phyloP scores from a whole-genome alignment of 768 basidiomycete genomes.

The Termitomyces titanicus region DNA sequence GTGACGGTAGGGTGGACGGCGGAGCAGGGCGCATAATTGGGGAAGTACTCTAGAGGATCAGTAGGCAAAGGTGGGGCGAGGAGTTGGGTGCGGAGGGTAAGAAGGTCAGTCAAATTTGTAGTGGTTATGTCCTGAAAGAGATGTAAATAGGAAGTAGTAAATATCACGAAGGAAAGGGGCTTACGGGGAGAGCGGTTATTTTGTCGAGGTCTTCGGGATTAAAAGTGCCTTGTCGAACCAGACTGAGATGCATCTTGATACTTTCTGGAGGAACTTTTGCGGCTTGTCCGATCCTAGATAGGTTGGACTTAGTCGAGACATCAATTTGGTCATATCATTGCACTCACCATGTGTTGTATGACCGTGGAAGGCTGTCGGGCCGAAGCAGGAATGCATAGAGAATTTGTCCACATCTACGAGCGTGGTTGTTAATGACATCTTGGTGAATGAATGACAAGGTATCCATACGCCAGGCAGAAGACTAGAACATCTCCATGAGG shows the following conservation, averaged over 20 bases:
- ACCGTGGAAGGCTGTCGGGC: slow-evolving; percentile 80
- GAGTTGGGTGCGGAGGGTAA: slow-evolving; percentile 35
- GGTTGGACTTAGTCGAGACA: not conserved
- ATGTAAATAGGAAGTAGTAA: not conserved
- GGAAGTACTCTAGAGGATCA: slow-evolving; percentile 32
- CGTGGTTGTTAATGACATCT: not conserved
- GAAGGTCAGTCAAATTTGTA: slow-evolving; percentile 46
- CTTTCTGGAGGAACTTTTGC: slow-evolving; percentile 57
- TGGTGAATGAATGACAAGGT: not conserved
- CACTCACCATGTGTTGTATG: slow-evolving; percentile 69
- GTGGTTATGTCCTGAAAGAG: slow-evolving; percentile 48
- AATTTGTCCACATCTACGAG: slow-evolving; percentile 75
- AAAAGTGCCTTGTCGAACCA: slow-evolving; percentile 56
- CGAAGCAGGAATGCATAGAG: slow-evolving; percentile 73
- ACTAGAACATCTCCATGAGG: slow-evolving; percentile 84
- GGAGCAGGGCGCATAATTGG: slow-evolving; percentile 58
- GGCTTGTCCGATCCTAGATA: slow-evolving; percentile 65
- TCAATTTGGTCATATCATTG: not conserved
- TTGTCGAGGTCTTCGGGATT: slow-evolving; percentile 54
- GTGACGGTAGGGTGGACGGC: slow-evolving; percentile 75
- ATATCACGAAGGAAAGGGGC: not conserved
- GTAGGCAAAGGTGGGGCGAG: slow-evolving; percentile 26
- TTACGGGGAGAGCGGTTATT: slow-evolving; percentile 46
- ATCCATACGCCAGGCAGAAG: slow-evolving; percentile 66
- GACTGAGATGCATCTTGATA: slow-evolving; percentile 56